Base-by-base conservation (phyloP, 768 basidiomycete species). In the Gyrodon lividus region DNA sequence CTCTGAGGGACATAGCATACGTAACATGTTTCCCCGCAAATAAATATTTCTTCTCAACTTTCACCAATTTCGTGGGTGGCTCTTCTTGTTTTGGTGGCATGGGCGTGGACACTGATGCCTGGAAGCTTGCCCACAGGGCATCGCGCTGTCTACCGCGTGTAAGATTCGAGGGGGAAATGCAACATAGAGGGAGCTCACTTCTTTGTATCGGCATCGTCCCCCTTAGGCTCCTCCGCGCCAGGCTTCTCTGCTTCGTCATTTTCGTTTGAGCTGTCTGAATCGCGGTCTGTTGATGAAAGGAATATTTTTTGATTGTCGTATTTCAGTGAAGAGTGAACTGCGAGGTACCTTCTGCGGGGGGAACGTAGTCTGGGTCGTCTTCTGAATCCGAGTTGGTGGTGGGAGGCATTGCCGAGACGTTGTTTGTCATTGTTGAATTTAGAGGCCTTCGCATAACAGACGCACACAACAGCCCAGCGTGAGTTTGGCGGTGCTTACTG, bases 11-110 rank as follows among this genome's bases (percentile, higher is more conserved):
- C 86, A 61, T 66, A 92, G 76, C 86, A 61, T 66, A 92, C 92
- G 76, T 70, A 41, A 86, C 74, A 28, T 84, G 79, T 53, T 92
- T 84, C 20, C 91, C 92, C 1, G 89, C 91, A 60, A 87, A 94
- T 30, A 80, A 65, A 65, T 83, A 87, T 31, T 74, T 77, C 62
- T 83, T 87, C 65, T 83, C 78, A 42, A 94, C 72, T 68, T 84
- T 87, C 31, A 93, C 76, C 58, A 74, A 72, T 47, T 72, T 77
- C 55, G 59, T 65, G n/a, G 65, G 44, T 13, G 57, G 53, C 2
- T 58, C 51, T 33, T 60, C 58, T n/a, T 46, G 51, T 34, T 57
- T 51, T n/a, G 49, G n/a, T 12, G 45, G 20, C 46, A 41, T n/a
- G 22, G 74, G 57, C 1, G 70, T 63, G 0, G 74, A 58, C n/a